Evolutionary conservation across 306 rosid genomes (phyloP), one percentile per base, ranked within the genome.

Genomic region (Quercus engelmannii): DNA sequence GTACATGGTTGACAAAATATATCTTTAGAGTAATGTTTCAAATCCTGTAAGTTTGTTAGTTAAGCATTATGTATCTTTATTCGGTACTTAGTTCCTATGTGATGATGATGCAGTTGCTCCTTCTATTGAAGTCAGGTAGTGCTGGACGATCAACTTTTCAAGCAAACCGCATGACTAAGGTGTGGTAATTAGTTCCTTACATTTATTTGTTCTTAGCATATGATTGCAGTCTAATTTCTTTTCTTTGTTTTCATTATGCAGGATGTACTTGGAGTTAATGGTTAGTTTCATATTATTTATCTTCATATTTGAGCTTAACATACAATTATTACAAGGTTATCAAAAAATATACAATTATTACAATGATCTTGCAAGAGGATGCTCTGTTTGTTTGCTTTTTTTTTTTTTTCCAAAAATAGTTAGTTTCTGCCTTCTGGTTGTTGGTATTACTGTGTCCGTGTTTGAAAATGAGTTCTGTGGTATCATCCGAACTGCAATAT

Each of bases 201-300:
- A 7, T 62, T 71, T 73, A 4, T 68, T 69, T 23, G 17, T 74
- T 64, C 61, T 46, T 63, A 25, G 65, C 31, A 20, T 59, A 59
- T 59, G 30, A 33, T 51, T 52, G 25, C 52, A 23, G 18, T 38
- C 77, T 88, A 26, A 79, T n/a, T 69, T 49, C 70, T 35, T 46
- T 61, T 6, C n/a, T 75, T 55, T 78, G 5, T 51, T 73, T 81
- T 33, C 3, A 55, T 26, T 77, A n/a, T 88, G 87, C 91, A 90
- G 94, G 88, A 74, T 65, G 7, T 86, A 72, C 81, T 73, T 57
- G 79, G 81, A 88, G 85, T 65, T 41, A 62, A 82, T 65, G 94
- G 94, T 90, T 80, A 78, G 91, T 83, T 58, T 43, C 49, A 25
- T 74, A 26, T 15, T 57, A 55, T 55, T 41, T n/a, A 26, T 75